phyloP scores from a whole-genome alignment of 2,329 filamentous ascomycete genomes.

The Penicillium sp. region DNA sequence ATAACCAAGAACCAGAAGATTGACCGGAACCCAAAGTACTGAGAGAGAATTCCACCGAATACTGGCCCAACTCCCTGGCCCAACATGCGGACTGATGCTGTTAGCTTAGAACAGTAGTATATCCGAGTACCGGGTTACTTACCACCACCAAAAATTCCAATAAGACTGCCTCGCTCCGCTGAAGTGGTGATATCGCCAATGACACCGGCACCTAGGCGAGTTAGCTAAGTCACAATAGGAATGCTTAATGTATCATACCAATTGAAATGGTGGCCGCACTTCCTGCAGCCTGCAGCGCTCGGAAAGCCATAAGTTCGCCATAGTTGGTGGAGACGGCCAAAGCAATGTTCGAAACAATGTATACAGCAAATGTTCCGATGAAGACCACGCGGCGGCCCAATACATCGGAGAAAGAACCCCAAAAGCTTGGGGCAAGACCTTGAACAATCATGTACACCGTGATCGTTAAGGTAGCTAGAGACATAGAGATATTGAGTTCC shows the following conservation, averaged over 20 bases:
- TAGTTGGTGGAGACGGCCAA: slow-evolving; percentile 41
- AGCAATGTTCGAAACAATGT: slow-evolving; percentile 41
- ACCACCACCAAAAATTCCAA: slow-evolving; percentile 35
- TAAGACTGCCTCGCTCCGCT: slow-evolving; percentile 33
- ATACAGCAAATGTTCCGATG: slow-evolving; percentile 41
- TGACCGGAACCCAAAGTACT: slow-evolving; percentile 32
- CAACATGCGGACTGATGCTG: slow-evolving; percentile 31
- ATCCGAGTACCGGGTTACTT: slow-evolving; percentile 9
- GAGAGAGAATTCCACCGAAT: slow-evolving; percentile 32
- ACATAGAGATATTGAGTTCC: slow-evolving; percentile 22
- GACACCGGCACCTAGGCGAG: slow-evolving; percentile 29
- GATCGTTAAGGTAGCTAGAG: slow-evolving; percentile 30
- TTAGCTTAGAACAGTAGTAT: slow-evolving; percentile 1
- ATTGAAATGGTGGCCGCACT: slow-evolving; percentile 44
- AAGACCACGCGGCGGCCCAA: slow-evolving; percentile 42
- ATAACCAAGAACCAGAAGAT: slow-evolving; percentile 40
- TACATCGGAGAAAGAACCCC: slow-evolving; percentile 43
- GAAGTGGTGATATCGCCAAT: slow-evolving; percentile 36
- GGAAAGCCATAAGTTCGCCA: slow-evolving; percentile 37
- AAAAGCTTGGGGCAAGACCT: slow-evolving; percentile 44
- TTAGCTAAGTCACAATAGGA: neutral
- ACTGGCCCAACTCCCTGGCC: slow-evolving; percentile 42
- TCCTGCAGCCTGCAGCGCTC: slow-evolving; percentile 43
- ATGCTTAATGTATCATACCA: slow-evolving; percentile 23
- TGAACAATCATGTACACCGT: slow-evolving; percentile 45